These are phyloP conservation scores for Tylopilus cervinicoccineus DNA, from an alignment of 768 basidiomycete species.

Conservation along the genomic window DNA sequence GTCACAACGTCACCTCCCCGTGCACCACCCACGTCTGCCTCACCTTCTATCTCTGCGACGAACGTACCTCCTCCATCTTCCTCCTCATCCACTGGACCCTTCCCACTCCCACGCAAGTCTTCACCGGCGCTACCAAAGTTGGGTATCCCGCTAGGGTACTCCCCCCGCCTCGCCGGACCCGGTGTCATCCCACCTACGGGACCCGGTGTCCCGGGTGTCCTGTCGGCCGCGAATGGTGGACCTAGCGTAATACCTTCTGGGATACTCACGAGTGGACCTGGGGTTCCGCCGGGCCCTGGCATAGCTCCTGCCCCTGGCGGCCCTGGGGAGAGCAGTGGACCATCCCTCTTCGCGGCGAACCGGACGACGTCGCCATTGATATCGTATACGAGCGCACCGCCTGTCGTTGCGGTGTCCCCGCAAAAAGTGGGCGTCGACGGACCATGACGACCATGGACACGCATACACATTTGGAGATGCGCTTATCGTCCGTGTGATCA, in stretches of 20 bases:
- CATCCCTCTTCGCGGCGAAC: slow-evolving; percentile 9
- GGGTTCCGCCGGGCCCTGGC: slow-evolving; percentile 27
- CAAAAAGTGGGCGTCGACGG: slow-evolving; percentile 23
- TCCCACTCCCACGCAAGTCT: slow-evolving; percentile 22
- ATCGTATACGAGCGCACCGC: slow-evolving; percentile 11
- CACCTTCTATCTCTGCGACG: slow-evolving; percentile 18
- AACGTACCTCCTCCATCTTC: slow-evolving; percentile 14
- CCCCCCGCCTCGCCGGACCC: slow-evolving; percentile 29
- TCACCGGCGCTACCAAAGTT: slow-evolving; percentile 28
- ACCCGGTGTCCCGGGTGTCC: slow-evolving; percentile 25
- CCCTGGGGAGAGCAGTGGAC: slow-evolving; percentile 8
- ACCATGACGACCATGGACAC: slow-evolving; percentile 2
- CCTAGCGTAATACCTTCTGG: slow-evolving; percentile 22
- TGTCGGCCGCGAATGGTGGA: slow-evolving; percentile 13
- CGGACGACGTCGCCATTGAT: slow-evolving; percentile 26
- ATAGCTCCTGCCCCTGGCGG: slow-evolving; percentile 21
- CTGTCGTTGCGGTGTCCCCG: slow-evolving; percentile 1
- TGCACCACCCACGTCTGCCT: slow-evolving; percentile 20
- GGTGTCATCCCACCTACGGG: slow-evolving; percentile 28
- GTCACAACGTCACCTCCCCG: slow-evolving; percentile 39
- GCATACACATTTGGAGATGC: neutral
- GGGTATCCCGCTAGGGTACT: slow-evolving; percentile 25
- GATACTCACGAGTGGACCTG: slow-evolving; percentile 28
- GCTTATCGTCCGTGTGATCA: neutral
- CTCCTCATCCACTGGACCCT: slow-evolving; percentile 17